Evolutionary conservation across 2,329 filamentous ascomycete species (phyloP), one percentile per base, ranked within the genome.

Genomic region (Beauveria sp.): DNA sequence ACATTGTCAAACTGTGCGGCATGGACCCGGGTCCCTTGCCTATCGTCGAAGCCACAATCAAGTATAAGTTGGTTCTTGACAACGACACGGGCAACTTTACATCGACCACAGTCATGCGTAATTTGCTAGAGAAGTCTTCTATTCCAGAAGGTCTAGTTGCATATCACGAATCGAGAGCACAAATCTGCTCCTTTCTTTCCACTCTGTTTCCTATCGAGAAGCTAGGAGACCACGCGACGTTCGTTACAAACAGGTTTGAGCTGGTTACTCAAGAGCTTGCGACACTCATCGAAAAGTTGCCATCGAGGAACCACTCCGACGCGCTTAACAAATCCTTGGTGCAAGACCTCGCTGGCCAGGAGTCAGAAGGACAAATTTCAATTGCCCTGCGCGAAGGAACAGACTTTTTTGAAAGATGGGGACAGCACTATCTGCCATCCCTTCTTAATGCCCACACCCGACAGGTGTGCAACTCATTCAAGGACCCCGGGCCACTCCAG

Each of bases 391-490:
- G 71, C 2, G 67, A 65, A 0, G 20, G 60, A 0, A 7, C 16
- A 18, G 62, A 66, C 0, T 78, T 77, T 65, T 84, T 79, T 64
- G 3, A 43, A 2, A 76, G 70, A 68, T 87, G 84, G 84, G 84
- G 84, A 8, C 66, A 68, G 5, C 83, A 86, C 68, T 87, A 83
- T 67, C 76, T 87, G 6, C 79, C 79, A 0, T 82, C 80, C 7
- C 73, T 86, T 2, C 78, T 80, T 28, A 77, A 80, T 63, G 83
- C 84, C 0, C 82, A 87, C 65, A 73, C 75, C 1, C 75, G 78
- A 26, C 84, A 87, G 69, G 71, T 80, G 10, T 85, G 84, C 73
- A 85, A 84, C 67, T 81, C 80, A 0, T 86, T 86, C 77, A 85
- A 85, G 66, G 84, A 87, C 62, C 73, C 79, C 0, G 84, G 84